A percentile compares a stretch with the other conserved stretches of the same genome.
phyloP scores from a whole-genome alignment of 768 basidiomycete genomes.

The Tylopilus subfusipes region DNA sequence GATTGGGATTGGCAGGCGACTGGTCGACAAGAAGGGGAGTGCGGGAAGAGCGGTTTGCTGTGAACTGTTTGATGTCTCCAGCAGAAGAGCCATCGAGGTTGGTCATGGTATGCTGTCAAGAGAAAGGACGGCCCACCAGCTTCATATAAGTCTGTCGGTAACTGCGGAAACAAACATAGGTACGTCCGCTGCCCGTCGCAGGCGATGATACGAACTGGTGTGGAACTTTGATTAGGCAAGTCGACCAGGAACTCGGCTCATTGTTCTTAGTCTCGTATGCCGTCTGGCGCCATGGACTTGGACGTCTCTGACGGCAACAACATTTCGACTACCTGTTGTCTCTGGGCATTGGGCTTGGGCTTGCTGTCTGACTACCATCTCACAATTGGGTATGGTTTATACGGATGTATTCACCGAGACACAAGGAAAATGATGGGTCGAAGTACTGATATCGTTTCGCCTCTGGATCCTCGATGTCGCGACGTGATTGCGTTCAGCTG shows the following conservation, averaged over 20 bases:
- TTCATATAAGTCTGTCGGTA: no score
- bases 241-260: neutral
- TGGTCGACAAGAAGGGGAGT: neutral
- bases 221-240: neutral
- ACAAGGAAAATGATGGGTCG: no score
- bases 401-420: no score
- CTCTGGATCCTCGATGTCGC: no score
- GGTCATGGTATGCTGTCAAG: conserved; percentile 26
- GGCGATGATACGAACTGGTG: conserved; percentile 3
- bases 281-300: neutral
- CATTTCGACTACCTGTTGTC: no score
- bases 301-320: neutral
- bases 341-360: no score
- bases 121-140: neutral
- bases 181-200: neutral
- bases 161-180: no score
- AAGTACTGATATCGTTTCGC: no score
- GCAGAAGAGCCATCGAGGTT: conserved; percentile 30
- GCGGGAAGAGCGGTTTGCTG: neutral
- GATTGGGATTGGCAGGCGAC: neutral
- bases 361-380: no score
- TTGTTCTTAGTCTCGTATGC: neutral
- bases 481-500: no score
- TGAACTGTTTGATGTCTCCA: conserved; percentile 18
- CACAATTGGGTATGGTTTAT: no score